Evolutionary conservation across 1,284 basidiomycete genomes (phyloP), one percentile per base, ranked within the genome.

Genomic region (Ceratorhiza oryzae-sativae): DNA sequence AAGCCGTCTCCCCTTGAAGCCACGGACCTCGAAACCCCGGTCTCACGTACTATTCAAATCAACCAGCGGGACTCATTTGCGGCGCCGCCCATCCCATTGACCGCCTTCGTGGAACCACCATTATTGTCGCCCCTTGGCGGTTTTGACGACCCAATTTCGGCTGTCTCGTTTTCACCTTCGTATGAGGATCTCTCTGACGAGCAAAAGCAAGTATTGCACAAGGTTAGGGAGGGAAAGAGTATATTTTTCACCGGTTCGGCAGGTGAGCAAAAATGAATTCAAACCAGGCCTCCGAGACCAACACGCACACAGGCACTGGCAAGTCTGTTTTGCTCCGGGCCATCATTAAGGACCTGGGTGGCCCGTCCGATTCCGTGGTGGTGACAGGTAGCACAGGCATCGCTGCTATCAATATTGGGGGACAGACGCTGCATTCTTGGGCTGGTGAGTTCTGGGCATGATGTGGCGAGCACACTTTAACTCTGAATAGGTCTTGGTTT

Each of bases 181-280:
- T 32, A 30, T 39, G 55, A 36, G 2, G 71, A 80, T 3, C 79
- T 85, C 41, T 82, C 81, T 67, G 81, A 86, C 71, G 95, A 97
- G 78, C 95, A 98, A 80, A 87, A 84, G 68, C 86, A 90, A 75
- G 92, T 98, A 48, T 81, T 97, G 72, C 84, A 86, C 72, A 86
- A 96, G 3, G 92, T 94, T 0, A 80, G 88, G 30, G 82, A 86
- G 18, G 88, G 88, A 1, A 82, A 90, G 68, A 97, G 89, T 77
- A 79, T 98, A 20, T 99, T 99, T 78, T 99, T 98, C 81, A 99
- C 97, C 0, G 97, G 97, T 27, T 95, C 93, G 82, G 97, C 95
- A 73, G 95, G 95, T 95, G 76, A 77, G 90, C 83, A 20, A 10
- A 6, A 36, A 5, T 46, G 41, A 5, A 23, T 32, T 41, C 32